Evolutionary conservation across 2,329 filamentous ascomycete genomes (phyloP).

Genomic region (Alternaria gaisen): DNA sequence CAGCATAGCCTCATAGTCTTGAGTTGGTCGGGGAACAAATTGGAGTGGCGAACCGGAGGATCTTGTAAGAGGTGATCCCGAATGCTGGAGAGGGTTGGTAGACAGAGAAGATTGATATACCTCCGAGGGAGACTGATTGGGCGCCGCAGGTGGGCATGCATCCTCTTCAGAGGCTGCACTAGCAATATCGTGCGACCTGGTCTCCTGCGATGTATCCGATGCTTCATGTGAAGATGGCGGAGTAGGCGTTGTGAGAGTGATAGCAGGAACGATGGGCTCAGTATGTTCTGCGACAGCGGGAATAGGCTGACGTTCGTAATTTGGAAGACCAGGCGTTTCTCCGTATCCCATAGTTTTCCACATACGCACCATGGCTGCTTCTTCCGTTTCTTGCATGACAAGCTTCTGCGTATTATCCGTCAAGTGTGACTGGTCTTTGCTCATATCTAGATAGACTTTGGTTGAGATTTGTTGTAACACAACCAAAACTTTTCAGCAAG

Average conservation of each 20-base stretch:
- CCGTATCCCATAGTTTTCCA: not conserved
- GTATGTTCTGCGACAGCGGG: not conserved
- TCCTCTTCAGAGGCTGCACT: not conserved
- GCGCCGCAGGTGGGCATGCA: not conserved
- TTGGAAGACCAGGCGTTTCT: not conserved
- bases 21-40: not conserved
- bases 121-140: not conserved
- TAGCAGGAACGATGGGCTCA: not conserved
- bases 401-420: not conserved
- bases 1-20: not conserved
- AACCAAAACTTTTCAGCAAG: not conserved
- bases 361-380: not conserved
- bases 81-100: not conserved
- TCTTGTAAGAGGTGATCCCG: not conserved
- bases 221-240: not conserved
- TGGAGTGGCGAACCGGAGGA: not conserved
- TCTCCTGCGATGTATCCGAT: not conserved
- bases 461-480: not conserved
- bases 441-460: not conserved
- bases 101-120: not conserved
- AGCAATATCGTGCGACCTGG: fast-evolving
- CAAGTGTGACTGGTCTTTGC: not conserved
- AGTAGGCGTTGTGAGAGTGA: not conserved
- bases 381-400: not conserved
- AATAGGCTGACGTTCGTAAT: not conserved